phyloP scores from a whole-genome alignment of 495 filamentous ascomycete species.

The Talaromyces adpressus region DNA sequence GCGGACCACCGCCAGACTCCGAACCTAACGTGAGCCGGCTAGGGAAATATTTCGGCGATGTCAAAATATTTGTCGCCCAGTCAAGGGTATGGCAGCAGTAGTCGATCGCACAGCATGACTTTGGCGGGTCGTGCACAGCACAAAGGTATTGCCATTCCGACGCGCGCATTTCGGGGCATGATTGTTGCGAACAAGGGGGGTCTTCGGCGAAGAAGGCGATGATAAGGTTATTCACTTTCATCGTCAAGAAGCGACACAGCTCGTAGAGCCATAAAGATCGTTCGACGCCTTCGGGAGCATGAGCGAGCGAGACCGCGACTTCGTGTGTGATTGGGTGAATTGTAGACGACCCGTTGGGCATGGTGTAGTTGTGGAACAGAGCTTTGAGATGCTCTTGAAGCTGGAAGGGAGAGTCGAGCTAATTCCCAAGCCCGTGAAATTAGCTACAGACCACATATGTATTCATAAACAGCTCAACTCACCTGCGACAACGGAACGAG shows the following conservation, averaged over 20 bases:
- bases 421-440: not conserved
- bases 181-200: conserved; percentile 75
- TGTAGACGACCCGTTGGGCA: conserved; percentile 46
- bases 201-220: conserved; percentile 85
- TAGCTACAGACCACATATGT: not conserved
- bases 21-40: conserved; percentile 69
- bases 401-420: conserved; percentile 94
- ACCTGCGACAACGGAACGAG: conserved; percentile 79
- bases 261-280: conserved; percentile 93
- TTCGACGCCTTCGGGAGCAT: conserved; percentile 72
- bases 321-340: conserved; percentile 64
- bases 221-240: conserved; percentile 86
- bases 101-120: conserved; percentile 94
- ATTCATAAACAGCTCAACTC: conserved; percentile 13
- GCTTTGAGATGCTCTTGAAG: conserved; percentile 97
- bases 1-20: conserved; percentile 52
- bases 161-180: conserved; percentile 97
- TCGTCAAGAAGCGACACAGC: conserved; percentile 87
- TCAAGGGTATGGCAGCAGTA: conserved; percentile 98
- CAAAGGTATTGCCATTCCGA: conserved; percentile 99
- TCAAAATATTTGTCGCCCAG: conserved; percentile 89
- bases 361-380: conserved; percentile 73
- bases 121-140: conserved; percentile 91
- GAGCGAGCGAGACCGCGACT: conserved; percentile 64
- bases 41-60: conserved; percentile 85